These are phyloP conservation scores for Lupinus albus DNA, from an alignment of 306 rosid species.

Conservation along the genomic window DNA sequence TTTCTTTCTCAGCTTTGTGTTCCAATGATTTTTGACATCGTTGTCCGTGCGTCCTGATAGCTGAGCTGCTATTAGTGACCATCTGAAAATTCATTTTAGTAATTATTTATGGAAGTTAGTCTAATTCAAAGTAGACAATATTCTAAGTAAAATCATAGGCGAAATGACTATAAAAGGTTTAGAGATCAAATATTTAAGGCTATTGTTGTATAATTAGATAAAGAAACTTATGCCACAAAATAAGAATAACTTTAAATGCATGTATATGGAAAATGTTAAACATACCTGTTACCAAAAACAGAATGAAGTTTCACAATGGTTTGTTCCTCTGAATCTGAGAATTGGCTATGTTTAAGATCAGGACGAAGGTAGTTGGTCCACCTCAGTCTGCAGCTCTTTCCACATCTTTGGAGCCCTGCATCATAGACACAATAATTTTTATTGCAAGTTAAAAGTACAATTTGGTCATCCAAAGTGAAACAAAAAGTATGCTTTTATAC, in stretches of 20 bases:
- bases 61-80: constrained; percentile 79
- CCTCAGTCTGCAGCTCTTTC: constrained; percentile 86
- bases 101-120: neutral
- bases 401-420: constrained; percentile 84
- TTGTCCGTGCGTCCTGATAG: constrained; percentile 18
- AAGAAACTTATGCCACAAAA: neutral
- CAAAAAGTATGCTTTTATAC: too few species aligned
- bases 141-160: too few species aligned
- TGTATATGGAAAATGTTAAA: neutral
- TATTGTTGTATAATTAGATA: neutral
- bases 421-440: constrained; percentile 3
- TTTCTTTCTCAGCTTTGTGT: too few species aligned
- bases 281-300: constrained; percentile 84
- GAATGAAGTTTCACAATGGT: constrained; percentile 90
- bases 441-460: neutral
- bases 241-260: neutral
- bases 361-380: constrained; percentile 94
- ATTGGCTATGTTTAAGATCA: constrained; percentile 90
- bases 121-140: too few species aligned
- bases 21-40: too few species aligned
- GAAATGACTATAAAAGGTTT: too few species aligned
- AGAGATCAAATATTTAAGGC: too few species aligned
- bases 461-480: too few species aligned
- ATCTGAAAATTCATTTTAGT: constrained; percentile 53
- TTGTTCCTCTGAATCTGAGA: constrained; percentile 80